Conservation (phyloP, 257 asterid genomes). For the Nicotiana attenuata region DNA sequence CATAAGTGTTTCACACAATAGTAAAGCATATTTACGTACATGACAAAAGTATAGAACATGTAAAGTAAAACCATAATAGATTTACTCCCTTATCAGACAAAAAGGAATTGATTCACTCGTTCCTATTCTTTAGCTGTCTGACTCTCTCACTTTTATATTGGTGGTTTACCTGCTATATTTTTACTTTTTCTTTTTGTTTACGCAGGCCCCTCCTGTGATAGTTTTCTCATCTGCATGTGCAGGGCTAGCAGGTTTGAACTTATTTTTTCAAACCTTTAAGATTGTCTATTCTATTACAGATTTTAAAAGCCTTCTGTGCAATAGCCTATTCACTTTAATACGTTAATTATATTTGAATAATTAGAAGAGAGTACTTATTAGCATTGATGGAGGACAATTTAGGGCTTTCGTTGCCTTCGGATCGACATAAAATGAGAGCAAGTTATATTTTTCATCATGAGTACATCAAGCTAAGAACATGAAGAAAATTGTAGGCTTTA, state of each 20-base stretch:
- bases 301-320: no score
- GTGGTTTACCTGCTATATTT: neutral
- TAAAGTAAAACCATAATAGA: neutral
- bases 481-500: no score
- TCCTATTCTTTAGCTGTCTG: neutral
- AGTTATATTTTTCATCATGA: no score
- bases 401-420: no score
- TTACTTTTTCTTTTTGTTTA: slow-evolving; percentile 7
- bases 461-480: no score
- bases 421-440: no score
- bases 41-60: neutral
- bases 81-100: no score
- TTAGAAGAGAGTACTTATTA: no score
- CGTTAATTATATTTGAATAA: no score
- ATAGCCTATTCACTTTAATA: no score
- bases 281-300: neutral
- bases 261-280: slow-evolving; percentile 8
- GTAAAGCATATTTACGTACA: neutral
- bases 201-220: slow-evolving; percentile 67
- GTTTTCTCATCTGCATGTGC: slow-evolving; percentile 57
- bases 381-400: no score
- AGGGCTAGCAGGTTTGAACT: slow-evolving; percentile 68
- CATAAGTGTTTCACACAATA: neutral
- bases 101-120: neutral
- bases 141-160: no score